A percentile compares a stretch with the other conserved stretches of the same genome.
These are phyloP conservation scores for Cyberlindnera bimundalis DNA, from an alignment of 805 yeast genomes.

Conservation along the genomic window DNA sequence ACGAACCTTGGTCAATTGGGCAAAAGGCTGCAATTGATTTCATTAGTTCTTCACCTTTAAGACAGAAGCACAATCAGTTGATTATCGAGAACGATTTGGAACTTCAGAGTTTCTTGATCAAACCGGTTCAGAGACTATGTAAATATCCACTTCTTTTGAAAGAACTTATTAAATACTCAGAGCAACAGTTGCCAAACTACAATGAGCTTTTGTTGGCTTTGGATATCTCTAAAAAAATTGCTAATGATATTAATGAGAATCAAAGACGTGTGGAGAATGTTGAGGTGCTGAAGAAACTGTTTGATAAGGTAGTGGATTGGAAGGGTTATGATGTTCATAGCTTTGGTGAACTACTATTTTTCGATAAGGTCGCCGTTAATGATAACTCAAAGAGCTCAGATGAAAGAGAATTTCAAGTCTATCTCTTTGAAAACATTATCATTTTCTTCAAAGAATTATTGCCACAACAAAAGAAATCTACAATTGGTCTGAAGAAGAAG, in stretches of 20 bases:
- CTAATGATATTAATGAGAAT: conserved; percentile 85
- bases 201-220: conserved; percentile 70
- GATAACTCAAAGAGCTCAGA: conserved; percentile 50
- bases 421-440: conserved; percentile 73
- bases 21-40: conserved; percentile 85
- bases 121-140: conserved; percentile 95
- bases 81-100: conserved; percentile 84
- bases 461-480: conserved; percentile 44
- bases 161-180: conserved; percentile 68
- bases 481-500: conserved; percentile 40
- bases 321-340: conserved; percentile 75
- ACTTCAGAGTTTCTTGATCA: conserved; percentile 81
- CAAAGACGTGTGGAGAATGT: conserved; percentile 89
- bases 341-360: conserved; percentile 82
- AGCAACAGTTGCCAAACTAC: conserved; percentile 46
- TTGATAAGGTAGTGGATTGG: conserved; percentile 84
- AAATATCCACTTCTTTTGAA: conserved; percentile 83
- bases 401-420: conserved; percentile 87
- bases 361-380: conserved; percentile 65
- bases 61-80: conserved; percentile 49
- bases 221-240: conserved; percentile 76
- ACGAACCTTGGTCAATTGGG: conserved; percentile 93
- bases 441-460: conserved; percentile 60
- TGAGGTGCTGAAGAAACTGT: conserved; percentile 61
- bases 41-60: conserved; percentile 55